Conservation (phyloP, 148 eudicot genomes). For the Chenopodium album region DNA sequence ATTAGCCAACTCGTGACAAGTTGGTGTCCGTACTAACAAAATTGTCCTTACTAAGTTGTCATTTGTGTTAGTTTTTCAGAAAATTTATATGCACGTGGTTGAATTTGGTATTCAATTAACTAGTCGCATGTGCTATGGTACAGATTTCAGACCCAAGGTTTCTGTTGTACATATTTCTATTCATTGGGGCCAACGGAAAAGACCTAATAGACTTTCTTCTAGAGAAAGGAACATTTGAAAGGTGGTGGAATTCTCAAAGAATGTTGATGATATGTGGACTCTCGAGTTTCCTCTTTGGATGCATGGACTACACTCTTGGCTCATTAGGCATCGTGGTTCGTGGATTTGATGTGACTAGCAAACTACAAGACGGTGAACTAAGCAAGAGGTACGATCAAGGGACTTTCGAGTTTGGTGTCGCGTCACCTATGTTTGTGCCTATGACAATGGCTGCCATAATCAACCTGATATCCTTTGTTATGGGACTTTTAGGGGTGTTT, state of each 20-base stretch:
- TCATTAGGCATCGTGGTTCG: conserved; percentile 35
- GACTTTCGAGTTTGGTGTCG: conserved; percentile 50
- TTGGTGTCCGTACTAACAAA: no score
- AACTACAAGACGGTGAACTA: conserved; percentile 43
- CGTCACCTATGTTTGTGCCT: conserved; percentile 57
- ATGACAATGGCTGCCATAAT: conserved; percentile 44
- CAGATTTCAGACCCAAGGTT: conserved; percentile 46
- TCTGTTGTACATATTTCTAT: conserved; percentile 44
- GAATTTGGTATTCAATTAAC: no score
- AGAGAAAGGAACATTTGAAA: conserved; percentile 34
- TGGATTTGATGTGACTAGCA: conserved; percentile 54
- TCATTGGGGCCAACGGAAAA: conserved; percentile 43
- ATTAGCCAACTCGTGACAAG: no score
- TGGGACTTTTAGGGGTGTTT: conserved; percentile 26
- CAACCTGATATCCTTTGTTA: conserved; percentile 40
- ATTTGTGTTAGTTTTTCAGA: no score
- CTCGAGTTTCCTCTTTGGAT: conserved; percentile 38
- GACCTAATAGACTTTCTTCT: conserved; percentile 41
- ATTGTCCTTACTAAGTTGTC: no score
- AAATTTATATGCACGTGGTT: no score
- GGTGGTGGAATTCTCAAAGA: conserved; percentile 69
- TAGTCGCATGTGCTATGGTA: background rate
- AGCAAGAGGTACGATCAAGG: conserved; percentile 58
- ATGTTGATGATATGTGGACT: conserved; percentile 59
- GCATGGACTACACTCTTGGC: conserved; percentile 31